Base-by-base conservation (phyloP, 75 land plant species). In the Ceratopteris richardii region DNA sequence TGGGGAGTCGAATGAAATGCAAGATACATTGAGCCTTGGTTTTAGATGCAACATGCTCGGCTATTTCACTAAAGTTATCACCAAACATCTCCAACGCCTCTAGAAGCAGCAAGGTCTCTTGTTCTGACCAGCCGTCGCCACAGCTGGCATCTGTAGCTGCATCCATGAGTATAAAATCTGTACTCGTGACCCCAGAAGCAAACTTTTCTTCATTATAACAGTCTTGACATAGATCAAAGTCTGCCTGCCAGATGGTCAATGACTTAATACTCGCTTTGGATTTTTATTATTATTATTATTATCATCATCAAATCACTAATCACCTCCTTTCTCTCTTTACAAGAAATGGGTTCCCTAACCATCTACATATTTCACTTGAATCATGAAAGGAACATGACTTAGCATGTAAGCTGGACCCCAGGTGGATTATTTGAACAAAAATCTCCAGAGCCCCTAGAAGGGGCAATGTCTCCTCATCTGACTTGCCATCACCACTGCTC, bases 121-220 rank as follows among this genome's bases (percentile, higher is more conserved):
- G 96, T 59, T 94, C 96, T 58, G 96, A 83, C 98, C 98, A 94
- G 60, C 81, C 84, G 11, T 79, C 98, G 51, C 87, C 73, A 81
- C 80, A 71, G 44, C 65, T 75, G 43, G 33, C 81, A 44, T 90
- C 98, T 33, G 83, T 80, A 26, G 63, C n/a, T 50, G 88, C 67
- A 54, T 86, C 96, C 96, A 95, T 86, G 22, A 90, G 83, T 29
- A 95, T 83, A 52, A 95, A 95, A 80, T 95, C 99, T n/a, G 86
- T 71, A n/a, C 76, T 63, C 19, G 87, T 63, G 83, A 83, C 86
- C 44, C 70, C 81, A 22, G 80, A 61, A n/a, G 77, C 90, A 82
- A 95, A 90, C 67, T 86, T 95, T 23, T 80, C 84, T 44, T 75
- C 80, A 65, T 71, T 90, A 55, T 74, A 95, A 70, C 99, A 95